Conservation (phyloP, 768 basidiomycete genomes). For the Hypholoma sublateritium region DNA sequence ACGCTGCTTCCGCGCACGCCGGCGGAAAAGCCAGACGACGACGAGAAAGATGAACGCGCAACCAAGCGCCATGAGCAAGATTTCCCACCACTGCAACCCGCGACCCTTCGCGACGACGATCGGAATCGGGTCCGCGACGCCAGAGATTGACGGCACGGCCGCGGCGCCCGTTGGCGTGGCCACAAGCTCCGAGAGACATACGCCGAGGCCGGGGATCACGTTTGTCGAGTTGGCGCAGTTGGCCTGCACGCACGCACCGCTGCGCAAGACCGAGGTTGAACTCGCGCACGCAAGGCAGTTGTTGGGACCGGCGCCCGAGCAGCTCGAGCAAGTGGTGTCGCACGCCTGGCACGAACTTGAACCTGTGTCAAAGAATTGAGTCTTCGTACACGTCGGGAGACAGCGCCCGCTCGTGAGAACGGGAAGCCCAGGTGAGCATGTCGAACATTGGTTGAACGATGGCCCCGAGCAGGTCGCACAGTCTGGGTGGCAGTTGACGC, state of each 20-base stretch:
- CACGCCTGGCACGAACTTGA: slow-evolving; percentile 68
- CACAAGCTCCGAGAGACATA: slow-evolving; percentile 79
- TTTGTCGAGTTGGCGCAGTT: slow-evolving; percentile 55
- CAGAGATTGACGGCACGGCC: slow-evolving; percentile 57
- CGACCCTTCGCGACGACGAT: slow-evolving; percentile 27
- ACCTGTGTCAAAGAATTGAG: slow-evolving; percentile 70
- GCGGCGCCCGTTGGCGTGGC: slow-evolving; percentile 45
- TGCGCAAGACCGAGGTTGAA: slow-evolving; percentile 57
- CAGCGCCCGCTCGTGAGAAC: slow-evolving; percentile 78
- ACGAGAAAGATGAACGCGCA: slow-evolving; percentile 76
- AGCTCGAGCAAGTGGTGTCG: slow-evolving; percentile 77
- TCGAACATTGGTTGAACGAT: slow-evolving; percentile 76
- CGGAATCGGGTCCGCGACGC: slow-evolving; percentile 49
- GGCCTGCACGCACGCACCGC: slow-evolving; percentile 63
- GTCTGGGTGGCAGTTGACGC: slow-evolving; percentile 81
- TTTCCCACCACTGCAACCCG: slow-evolving; percentile 77
- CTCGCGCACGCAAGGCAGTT: slow-evolving; percentile 76
- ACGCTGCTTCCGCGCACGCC: slow-evolving; percentile 66
- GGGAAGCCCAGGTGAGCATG: slow-evolving; percentile 65
- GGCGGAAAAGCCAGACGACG: slow-evolving; percentile 66
- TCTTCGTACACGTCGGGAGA: slow-evolving; percentile 71
- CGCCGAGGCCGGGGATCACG: slow-evolving; percentile 69
- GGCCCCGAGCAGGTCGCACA: slow-evolving; percentile 82
- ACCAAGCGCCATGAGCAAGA: slow-evolving; percentile 79
- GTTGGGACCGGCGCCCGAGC: slow-evolving; percentile 64